Evolutionary conservation across 148 eudicot species (phyloP).

Genomic region (Fallopia convolvulus): DNA sequence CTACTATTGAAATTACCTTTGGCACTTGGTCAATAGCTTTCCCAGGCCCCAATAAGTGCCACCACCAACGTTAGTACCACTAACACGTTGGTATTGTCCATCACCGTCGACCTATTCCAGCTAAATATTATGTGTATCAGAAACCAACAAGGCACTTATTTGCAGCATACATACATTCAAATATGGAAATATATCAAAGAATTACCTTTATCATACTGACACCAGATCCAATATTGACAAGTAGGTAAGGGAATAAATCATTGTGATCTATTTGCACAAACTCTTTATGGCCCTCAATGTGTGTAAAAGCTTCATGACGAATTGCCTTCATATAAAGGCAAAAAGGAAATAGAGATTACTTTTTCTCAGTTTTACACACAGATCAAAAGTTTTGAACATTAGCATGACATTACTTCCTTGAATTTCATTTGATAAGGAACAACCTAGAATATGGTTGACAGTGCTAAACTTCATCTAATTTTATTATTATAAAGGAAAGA

Average conservation of each 20-base stretch:
- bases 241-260: conserved; percentile 89
- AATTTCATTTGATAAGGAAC: neutral
- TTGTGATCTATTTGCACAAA: conserved; percentile 93
- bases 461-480: neutral
- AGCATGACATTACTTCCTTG: neutral
- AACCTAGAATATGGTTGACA: neutral
- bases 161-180: neutral
- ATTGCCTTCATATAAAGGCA: conserved; percentile 46
- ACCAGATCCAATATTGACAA: conserved; percentile 96
- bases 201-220: conserved; percentile 96
- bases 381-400: neutral
- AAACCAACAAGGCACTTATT: neutral
- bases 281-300: conserved; percentile 89
- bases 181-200: neutral
- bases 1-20: conserved; percentile 38
- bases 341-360: neutral
- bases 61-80: conserved; percentile 99
- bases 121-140: conserved; percentile 12
- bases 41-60: conserved; percentile 99
- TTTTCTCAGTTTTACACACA: neutral
- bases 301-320: conserved; percentile 97
- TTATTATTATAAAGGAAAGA: neutral
- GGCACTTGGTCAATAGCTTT: conserved; percentile 85
- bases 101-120: conserved; percentile 83
- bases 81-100: conserved; percentile 84